Evolutionary conservation across 495 filamentous ascomycete species (phyloP).

Genomic region (Aspergillus cavernicola): DNA sequence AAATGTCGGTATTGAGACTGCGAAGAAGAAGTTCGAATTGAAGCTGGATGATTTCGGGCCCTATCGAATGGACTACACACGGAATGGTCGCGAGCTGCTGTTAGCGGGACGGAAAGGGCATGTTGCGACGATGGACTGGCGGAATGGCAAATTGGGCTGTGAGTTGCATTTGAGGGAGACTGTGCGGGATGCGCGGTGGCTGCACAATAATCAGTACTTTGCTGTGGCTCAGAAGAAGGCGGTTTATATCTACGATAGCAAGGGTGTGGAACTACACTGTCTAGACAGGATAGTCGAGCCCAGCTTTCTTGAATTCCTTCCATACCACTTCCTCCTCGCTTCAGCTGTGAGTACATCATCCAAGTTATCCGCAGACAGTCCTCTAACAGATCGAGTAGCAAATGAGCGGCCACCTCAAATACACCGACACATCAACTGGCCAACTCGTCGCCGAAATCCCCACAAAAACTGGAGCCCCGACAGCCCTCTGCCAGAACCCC

Average conservation of each 20-base stretch:
- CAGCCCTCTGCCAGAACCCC: constrained; percentile 80
- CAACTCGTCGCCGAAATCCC: constrained; percentile 77
- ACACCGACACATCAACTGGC: constrained; percentile 92
- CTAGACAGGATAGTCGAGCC: constrained; percentile 86
- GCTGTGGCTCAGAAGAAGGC: constrained; percentile 98
- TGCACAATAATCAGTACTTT: constrained; percentile 95
- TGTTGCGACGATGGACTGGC: constrained; percentile 96
- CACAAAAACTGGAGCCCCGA: constrained; percentile 79
- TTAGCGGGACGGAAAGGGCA: constrained; percentile 90
- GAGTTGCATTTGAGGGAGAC: constrained; percentile 90
- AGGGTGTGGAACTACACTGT: constrained; percentile 88
- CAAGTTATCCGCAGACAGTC: background rate
- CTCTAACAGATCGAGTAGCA: constrained; percentile 44
- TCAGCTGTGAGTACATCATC: constrained; percentile 59
- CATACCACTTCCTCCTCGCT: constrained; percentile 91
- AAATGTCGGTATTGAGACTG: constrained; percentile 73
- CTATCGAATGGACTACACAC: constrained; percentile 80
- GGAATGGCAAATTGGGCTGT: constrained; percentile 82
- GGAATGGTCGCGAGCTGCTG: constrained; percentile 81
- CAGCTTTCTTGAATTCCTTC: constrained; percentile 91
- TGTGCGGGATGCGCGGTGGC: constrained; percentile 81
- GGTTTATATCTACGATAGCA: constrained; percentile 88
- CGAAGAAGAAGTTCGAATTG: constrained; percentile 89
- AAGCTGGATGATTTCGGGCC: constrained; percentile 80
- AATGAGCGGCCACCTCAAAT: constrained; percentile 82